Evolutionary conservation across 176 grass and related monocot genomes (phyloP), one percentile per base, ranked within the genome.

Genomic region (Calamus simplicifolius): DNA sequence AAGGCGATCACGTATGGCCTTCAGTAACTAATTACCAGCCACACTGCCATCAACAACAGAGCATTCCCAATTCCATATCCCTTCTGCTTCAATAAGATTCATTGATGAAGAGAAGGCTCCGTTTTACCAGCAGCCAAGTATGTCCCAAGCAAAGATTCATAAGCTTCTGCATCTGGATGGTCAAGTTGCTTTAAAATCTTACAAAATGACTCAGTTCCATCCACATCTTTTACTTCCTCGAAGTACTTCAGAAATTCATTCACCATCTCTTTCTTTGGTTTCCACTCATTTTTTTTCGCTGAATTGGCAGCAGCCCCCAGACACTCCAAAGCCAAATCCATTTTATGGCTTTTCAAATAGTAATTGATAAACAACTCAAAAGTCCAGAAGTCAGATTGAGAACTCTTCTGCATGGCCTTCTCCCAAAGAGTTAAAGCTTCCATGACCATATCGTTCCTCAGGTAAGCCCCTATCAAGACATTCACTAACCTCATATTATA

Each of bases 361-460:
- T 64, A 50, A 7, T 25, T 25, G 5, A 51, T 17, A 27, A 64
- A 64, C 19, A 64, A 64, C 31, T n/a, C 23, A 64, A 5, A n/a
- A 50, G 62, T 64, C 18, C 18, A 19, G 29, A 64, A 64, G 21
- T 64, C 62, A 4, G 38, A 49, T 4, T 16, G 23, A 16, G 35
- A 7, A 43, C 48, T 19, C 62, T 50, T 64, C 4, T 31, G 14
- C 5, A 64, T 14, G 27, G 62, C 48, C 49, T 21, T 64, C 35
- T 64, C 48, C 23, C 62, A 27, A 64, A 64, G 31, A 16, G 31
- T 27, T 51, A 25, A 18, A 64, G 48, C 62, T 16, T 64, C 62
- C 3, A 15, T 25, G 16, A 64, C 35, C 62, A 25, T 18, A 16
- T 50, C 48, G 2, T 51, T 64, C 62, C 16, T 64, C 5, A 64